A percentile compares a stretch with the other conserved stretches of the same genome.
Conservation (phyloP, 176 grass and related monocot species). For the Zoysia japonica region DNA sequence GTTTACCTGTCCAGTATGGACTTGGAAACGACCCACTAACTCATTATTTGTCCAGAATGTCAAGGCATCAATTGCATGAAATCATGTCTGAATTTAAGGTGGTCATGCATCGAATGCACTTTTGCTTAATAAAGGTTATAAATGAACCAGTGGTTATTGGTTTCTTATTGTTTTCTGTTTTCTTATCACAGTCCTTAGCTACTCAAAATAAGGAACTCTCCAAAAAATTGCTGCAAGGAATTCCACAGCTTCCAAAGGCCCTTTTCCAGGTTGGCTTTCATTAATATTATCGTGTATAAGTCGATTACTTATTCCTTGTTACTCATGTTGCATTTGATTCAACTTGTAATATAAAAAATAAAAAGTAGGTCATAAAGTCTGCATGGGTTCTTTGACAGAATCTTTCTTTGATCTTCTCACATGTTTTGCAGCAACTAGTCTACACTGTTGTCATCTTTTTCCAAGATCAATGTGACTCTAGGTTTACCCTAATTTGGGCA, state of each 20-base stretch:
- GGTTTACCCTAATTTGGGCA: not conserved
- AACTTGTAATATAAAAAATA: not conserved
- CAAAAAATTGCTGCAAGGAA: constrained; percentile 67
- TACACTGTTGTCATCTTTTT: constrained; percentile 1
- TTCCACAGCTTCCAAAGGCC: constrained; percentile 76
- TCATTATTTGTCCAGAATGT: constrained; percentile 87
- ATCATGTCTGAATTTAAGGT: constrained; percentile 95
- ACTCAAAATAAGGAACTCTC: constrained; percentile 69
- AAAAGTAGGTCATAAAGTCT: constrained; percentile 2
- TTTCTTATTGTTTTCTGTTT: constrained; percentile 23
- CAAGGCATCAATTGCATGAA: constrained; percentile 75
- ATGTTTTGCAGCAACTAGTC: constrained; percentile 3
- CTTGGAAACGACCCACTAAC: constrained; percentile 88
- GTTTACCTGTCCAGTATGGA: constrained; percentile 67
- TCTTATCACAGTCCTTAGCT: constrained; percentile 55
- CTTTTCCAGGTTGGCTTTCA: constrained; percentile 81
- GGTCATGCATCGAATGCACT: constrained; percentile 22
- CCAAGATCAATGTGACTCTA: not conserved
- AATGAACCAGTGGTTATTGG: constrained; percentile 14
- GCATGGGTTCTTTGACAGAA: not conserved
- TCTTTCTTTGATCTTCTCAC: not conserved
- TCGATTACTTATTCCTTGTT: constrained; percentile 18
- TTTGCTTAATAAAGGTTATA: constrained; percentile 20
- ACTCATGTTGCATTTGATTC: constrained; percentile 2
- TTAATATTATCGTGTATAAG: constrained; percentile 16